A percentile compares a stretch with the other conserved stretches of the same genome.
Conservation (phyloP, 495 filamentous ascomycete genomes). For the Trypethelium eluteriae region DNA sequence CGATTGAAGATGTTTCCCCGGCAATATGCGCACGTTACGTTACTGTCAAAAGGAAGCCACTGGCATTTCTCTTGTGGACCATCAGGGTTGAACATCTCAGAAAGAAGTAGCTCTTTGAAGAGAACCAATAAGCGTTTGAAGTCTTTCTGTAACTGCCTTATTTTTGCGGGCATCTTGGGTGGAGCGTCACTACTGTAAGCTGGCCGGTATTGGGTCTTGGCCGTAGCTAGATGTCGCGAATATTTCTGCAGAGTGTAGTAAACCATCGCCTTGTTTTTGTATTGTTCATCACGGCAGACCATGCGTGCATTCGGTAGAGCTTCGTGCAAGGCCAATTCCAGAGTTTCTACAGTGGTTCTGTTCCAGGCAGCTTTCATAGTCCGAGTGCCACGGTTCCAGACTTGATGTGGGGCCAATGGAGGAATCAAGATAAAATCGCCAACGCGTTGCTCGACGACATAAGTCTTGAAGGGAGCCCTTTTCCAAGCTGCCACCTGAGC, state of each 20-base stretch:
- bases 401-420: constrained; percentile 94
- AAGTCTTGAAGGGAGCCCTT: constrained; percentile 83
- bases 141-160: constrained; percentile 62
- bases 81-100: constrained; percentile 70
- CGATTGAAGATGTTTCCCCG: constrained; percentile 95
- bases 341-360: constrained; percentile 83
- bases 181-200: constrained; percentile 27
- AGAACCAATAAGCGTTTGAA: constrained; percentile 71
- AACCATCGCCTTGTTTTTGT: constrained; percentile 95
- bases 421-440: constrained; percentile 94
- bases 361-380: constrained; percentile 99
- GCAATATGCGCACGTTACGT: constrained; percentile 92
- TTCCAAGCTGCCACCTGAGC: constrained; percentile 90
- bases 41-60: constrained; percentile 69
- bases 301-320: constrained; percentile 78
- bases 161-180: constrained; percentile 41
- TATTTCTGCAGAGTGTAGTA: constrained; percentile 78
- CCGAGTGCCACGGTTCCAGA: constrained; percentile 92
- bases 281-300: constrained; percentile 97
- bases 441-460: constrained; percentile 83
- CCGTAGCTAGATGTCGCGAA: constrained; percentile 51
- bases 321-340: constrained; percentile 76
- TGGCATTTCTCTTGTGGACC: constrained; percentile 58
- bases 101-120: constrained; percentile 68
- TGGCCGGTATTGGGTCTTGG: constrained; percentile 40